Evolutionary conservation across 441 rosid species (phyloP).

Genomic region (Melastoma candidum): DNA sequence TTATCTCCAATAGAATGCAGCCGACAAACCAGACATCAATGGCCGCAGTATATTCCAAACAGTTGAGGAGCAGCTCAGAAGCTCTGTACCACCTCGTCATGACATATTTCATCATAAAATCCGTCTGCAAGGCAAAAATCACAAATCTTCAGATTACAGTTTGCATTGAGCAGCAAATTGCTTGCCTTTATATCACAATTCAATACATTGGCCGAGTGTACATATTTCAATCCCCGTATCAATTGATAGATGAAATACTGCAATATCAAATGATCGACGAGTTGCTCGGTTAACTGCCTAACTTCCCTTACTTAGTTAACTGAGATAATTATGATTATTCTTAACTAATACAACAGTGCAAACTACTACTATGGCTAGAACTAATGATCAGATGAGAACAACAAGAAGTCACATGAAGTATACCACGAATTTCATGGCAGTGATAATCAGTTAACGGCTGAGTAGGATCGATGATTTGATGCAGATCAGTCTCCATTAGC

Average conservation of each 20-base stretch:
- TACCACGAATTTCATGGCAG: no score
- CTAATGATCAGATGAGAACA: no score
- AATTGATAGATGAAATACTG: constrained; percentile 18
- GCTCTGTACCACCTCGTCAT: constrained; percentile 39
- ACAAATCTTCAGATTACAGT: constrained; percentile 15
- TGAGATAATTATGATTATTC: no score
- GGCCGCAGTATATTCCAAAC: constrained; percentile 30
- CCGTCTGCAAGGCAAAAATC: constrained; percentile 18
- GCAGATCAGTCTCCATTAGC: no score
- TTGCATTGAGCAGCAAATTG: constrained; percentile 15
- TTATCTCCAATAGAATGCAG: constrained; percentile 29
- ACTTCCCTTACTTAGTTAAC: no score
- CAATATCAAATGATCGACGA: neutral
- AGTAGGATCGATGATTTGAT: no score
- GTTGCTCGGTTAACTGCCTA: neutral
- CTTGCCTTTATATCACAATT: constrained; percentile 16
- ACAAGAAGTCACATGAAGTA: no score
- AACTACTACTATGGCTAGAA: no score
- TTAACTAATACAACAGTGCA: no score
- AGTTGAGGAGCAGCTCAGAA: constrained; percentile 33
- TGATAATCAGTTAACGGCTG: no score
- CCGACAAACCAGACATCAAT: constrained; percentile 40
- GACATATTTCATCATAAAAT: constrained; percentile 24
- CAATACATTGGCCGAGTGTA: constrained; percentile 16
- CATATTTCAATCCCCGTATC: constrained; percentile 14